These are phyloP conservation scores for Vanilla planifolia DNA, from an alignment of 106 monocot genomes.

Conservation along the genomic window DNA sequence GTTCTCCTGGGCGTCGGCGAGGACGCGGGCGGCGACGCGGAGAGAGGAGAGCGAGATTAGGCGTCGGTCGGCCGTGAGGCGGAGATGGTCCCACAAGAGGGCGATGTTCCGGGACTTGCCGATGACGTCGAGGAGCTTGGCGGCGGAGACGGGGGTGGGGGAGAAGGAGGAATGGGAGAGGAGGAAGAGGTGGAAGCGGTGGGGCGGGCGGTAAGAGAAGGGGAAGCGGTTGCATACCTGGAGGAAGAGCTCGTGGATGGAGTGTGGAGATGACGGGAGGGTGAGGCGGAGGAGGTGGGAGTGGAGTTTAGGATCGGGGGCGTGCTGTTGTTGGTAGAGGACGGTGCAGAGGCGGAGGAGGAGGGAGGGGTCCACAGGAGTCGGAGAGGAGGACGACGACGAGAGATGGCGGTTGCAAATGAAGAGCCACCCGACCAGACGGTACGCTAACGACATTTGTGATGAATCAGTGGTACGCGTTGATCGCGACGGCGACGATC, in stretches of 20 bases:
- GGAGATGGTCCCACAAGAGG: conserved; percentile 43
- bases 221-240: conserved; percentile 69
- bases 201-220: conserved; percentile 64
- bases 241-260: conserved; percentile 69
- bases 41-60: background rate
- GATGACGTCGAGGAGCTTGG: conserved; percentile 48
- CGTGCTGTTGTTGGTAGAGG: conserved; percentile 66
- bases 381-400: background rate
- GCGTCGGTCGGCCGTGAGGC: conserved; percentile 6
- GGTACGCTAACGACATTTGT: too few species aligned
- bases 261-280: conserved; percentile 31
- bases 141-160: conserved; percentile 47
- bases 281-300: conserved; percentile 28
- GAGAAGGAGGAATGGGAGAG: conserved; percentile 22
- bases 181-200: conserved; percentile 53
- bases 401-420: too few species aligned
- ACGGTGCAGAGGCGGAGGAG: conserved; percentile 74
- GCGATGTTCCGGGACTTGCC: conserved; percentile 47
- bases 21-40: conserved; percentile 22
- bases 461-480: too few species aligned
- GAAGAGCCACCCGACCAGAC: too few species aligned
- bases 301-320: conserved; percentile 37
- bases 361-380: conserved; percentile 32
- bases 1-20: conserved; percentile 55
- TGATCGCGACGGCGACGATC: too few species aligned